phyloP scores from a whole-genome alignment of 768 basidiomycete species.

The Hysterangium stoloniferum region DNA sequence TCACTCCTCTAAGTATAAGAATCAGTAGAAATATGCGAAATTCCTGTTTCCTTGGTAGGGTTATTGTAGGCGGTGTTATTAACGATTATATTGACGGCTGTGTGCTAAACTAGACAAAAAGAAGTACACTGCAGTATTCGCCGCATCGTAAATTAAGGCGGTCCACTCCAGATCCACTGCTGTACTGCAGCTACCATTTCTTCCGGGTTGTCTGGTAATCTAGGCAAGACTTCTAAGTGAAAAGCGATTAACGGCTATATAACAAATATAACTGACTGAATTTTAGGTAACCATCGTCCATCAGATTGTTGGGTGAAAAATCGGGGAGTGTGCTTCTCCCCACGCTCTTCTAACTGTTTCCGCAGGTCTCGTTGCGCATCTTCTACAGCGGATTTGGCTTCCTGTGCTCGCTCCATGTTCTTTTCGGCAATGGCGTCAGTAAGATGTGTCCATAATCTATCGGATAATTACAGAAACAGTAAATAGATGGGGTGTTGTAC shows the following conservation, averaged over 20 bases:
- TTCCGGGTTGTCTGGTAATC: constrained; percentile 62
- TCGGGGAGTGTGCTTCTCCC: constrained; percentile 58
- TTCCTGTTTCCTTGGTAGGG: too few species aligned
- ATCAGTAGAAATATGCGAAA: too few species aligned
- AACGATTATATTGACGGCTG: too few species aligned
- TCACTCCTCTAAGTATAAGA: too few species aligned
- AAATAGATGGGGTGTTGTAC: too few species aligned
- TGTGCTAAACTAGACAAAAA: too few species aligned
- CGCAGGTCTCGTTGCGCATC: constrained; percentile 84
- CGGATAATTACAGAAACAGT: background rate
- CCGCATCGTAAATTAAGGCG: background rate
- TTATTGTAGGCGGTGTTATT: too few species aligned
- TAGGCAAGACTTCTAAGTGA: constrained; percentile 24
- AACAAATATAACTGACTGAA: constrained; percentile 43
- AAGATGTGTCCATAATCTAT: constrained; percentile 72
- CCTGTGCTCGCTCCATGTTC: constrained; percentile 93
- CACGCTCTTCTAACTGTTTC: constrained; percentile 63
- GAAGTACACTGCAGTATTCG: background rate
- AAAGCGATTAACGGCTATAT: background rate
- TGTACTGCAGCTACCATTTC: constrained; percentile 60
- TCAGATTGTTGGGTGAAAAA: constrained; percentile 68
- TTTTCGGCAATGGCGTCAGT: constrained; percentile 79
- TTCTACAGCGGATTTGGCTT: constrained; percentile 84
- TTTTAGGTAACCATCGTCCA: constrained; percentile 77
- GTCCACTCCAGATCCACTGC: constrained; percentile 67